phyloP scores from a whole-genome alignment of 202 grass and related monocot species.

The Bolboschoenoplectus hybrid region DNA sequence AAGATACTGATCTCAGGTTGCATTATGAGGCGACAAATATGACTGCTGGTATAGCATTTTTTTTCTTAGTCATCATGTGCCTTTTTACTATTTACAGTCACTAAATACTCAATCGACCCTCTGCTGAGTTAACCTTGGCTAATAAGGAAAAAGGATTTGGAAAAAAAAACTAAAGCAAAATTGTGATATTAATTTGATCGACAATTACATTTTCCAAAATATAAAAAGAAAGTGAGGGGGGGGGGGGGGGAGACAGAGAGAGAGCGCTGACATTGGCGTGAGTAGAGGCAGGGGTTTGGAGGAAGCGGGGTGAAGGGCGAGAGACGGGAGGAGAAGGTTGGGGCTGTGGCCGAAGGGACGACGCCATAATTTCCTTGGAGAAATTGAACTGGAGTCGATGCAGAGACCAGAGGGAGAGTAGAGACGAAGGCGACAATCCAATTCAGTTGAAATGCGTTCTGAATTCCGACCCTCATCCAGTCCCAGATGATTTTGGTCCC shows the following conservation, averaged over 20 bases:
- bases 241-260: not conserved
- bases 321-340: not conserved
- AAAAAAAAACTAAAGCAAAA: not conserved
- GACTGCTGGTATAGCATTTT: not conserved
- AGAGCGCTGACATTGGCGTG: constrained; percentile 18
- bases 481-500: not conserved
- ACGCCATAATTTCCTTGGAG: constrained; percentile 28
- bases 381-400: constrained; percentile 10
- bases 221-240: not conserved
- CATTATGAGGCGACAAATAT: not conserved
- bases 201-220: not conserved
- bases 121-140: not conserved
- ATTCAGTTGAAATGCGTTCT: not conserved
- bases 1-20: not conserved
- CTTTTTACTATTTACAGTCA: not conserved
- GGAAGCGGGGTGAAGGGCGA: not conserved
- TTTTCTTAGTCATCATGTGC: not conserved
- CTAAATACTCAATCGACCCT: not conserved
- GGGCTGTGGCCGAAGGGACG: constrained; percentile 29
- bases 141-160: not conserved
- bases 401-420: not conserved
- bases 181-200: not conserved
- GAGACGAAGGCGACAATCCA: not conserved
- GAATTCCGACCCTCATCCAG: not conserved
- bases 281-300: not conserved